phyloP scores from a whole-genome alignment of 192 early-diverging fungal genomes.

The Cladochytrium replicatum region DNA sequence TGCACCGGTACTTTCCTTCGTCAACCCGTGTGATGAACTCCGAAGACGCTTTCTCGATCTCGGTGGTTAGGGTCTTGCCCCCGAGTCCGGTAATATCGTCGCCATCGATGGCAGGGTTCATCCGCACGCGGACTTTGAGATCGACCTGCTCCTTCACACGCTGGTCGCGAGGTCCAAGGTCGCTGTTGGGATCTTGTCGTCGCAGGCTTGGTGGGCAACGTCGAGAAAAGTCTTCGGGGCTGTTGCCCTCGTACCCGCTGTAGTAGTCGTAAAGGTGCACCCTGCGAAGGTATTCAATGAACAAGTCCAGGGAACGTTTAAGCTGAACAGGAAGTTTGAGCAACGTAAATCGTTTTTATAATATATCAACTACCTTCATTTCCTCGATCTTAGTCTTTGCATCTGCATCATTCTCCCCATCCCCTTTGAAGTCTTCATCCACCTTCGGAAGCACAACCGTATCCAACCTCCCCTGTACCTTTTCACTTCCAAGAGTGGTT shows the following conservation, averaged over 20 bases:
- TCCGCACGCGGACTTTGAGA: not conserved
- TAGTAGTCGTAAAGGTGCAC: slow-evolving; percentile 97
- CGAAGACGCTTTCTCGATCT: slow-evolving; percentile 37
- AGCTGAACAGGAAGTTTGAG: slow-evolving; percentile 2
- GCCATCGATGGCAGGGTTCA: not conserved
- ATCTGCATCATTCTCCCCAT: too few relatives aligned
- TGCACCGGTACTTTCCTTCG: slow-evolving; percentile 82
- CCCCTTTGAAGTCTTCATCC: too few relatives aligned
- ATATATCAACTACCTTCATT: slow-evolving; percentile 10
- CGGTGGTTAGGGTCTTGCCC: slow-evolving; percentile 25
- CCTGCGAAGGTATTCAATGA: slow-evolving; percentile 74
- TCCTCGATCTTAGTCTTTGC: slow-evolving; percentile 11
- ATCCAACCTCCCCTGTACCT: slow-evolving; percentile 20
- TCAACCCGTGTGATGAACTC: slow-evolving; percentile 52
- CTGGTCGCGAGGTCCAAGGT: slow-evolving; percentile 19
- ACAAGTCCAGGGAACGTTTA: slow-evolving; percentile 58
- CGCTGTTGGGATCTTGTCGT: slow-evolving; percentile 29
- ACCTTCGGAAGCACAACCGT: slow-evolving; percentile 13
- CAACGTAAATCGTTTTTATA: slow-evolving; percentile 18
- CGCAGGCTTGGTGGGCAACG: slow-evolving; percentile 35
- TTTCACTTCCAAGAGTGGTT: slow-evolving; percentile 9
- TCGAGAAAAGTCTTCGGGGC: slow-evolving; percentile 72
- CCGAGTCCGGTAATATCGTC: slow-evolving; percentile 22
- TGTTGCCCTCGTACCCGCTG: slow-evolving; percentile 61
- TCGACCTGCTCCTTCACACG: slow-evolving; percentile 7